Conservation (phyloP, 768 basidiomycete genomes). For the Tremella yokohamensis region DNA sequence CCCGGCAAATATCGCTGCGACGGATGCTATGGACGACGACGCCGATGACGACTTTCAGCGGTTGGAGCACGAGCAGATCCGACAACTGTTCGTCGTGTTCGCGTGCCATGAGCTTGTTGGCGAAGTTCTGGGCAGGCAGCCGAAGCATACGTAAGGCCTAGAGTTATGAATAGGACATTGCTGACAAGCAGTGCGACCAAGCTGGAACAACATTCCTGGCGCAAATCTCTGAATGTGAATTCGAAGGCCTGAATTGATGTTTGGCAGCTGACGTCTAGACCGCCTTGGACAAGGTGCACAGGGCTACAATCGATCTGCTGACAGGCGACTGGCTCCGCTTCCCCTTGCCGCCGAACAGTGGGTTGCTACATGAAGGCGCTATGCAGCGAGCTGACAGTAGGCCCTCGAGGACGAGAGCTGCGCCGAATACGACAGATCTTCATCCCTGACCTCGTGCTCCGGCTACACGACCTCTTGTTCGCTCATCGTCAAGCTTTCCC, state of each 20-base stretch:
- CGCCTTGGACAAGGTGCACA: constrained; percentile 63
- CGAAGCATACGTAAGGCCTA: constrained; percentile 34
- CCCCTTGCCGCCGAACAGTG: constrained; percentile 26
- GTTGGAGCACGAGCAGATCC: constrained; percentile 38
- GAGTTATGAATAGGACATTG: background rate
- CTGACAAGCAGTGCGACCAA: constrained; percentile 35
- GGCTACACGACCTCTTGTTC: constrained; percentile 70
- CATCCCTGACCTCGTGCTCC: constrained; percentile 82
- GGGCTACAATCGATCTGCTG: constrained; percentile 66
- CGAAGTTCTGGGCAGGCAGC: constrained; percentile 31
- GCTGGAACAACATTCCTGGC: constrained; percentile 49
- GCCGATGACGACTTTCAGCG: constrained; percentile 30
- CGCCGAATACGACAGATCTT: constrained; percentile 80
- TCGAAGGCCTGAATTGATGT: background rate
- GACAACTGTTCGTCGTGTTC: constrained; percentile 39
- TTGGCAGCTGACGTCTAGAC: constrained; percentile 20
- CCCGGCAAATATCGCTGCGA: constrained; percentile 31
- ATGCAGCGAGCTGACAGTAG: constrained; percentile 40
- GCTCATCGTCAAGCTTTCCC: constrained; percentile 64
- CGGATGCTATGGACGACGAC: constrained; percentile 3
- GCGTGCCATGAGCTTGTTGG: constrained; percentile 36
- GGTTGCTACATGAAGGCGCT: background rate
- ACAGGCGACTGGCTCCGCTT: constrained; percentile 52
- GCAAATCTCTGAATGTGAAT: constrained; percentile 36
- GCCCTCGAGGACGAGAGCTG: constrained; percentile 64